Evolutionary conservation across 176 grass and related monocot species (phyloP).

Genomic region (Aegilops tauschii): DNA sequence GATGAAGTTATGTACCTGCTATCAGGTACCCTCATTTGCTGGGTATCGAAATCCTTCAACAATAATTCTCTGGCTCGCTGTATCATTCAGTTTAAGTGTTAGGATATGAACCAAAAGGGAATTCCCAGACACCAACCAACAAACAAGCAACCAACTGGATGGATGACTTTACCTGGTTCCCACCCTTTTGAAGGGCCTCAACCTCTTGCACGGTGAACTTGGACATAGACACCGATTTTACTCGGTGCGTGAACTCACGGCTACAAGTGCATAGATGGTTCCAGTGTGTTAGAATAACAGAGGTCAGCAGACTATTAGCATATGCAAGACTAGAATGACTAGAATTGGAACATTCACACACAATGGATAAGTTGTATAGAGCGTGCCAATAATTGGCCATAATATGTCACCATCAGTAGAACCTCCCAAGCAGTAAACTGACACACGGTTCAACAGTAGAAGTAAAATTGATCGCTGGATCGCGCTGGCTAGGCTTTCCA

Average conservation of each 20-base stretch:
- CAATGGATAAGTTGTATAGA: background rate
- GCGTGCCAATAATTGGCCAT: background rate
- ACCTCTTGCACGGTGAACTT: slow-evolving; percentile 76
- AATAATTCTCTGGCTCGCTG: slow-evolving; percentile 80
- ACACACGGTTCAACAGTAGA: background rate
- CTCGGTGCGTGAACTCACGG: slow-evolving; percentile 91
- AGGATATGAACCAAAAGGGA: slow-evolving; percentile 1
- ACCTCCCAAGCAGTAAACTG: background rate
- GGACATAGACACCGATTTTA: slow-evolving; percentile 88
- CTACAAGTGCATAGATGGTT: slow-evolving; percentile 29
- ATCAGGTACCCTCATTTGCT: slow-evolving; percentile 64
- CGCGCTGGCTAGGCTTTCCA: background rate
- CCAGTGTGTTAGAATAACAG: slow-evolving; percentile 1
- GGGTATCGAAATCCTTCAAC: slow-evolving; percentile 66
- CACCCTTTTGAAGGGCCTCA: slow-evolving; percentile 79
- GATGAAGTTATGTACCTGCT: slow-evolving; percentile 45
- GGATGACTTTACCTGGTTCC: slow-evolving; percentile 68
- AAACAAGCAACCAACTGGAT: background rate
- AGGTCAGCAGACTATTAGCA: background rate
- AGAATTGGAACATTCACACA: background rate
- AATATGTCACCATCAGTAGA: background rate
- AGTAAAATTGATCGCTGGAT: background rate
- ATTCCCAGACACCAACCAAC: slow-evolving; percentile 8
- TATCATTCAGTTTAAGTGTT: slow-evolving; percentile 19
- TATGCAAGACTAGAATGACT: background rate